phyloP scores from a whole-genome alignment of 2,329 filamentous ascomycete species.

The Neonectria punicea region DNA sequence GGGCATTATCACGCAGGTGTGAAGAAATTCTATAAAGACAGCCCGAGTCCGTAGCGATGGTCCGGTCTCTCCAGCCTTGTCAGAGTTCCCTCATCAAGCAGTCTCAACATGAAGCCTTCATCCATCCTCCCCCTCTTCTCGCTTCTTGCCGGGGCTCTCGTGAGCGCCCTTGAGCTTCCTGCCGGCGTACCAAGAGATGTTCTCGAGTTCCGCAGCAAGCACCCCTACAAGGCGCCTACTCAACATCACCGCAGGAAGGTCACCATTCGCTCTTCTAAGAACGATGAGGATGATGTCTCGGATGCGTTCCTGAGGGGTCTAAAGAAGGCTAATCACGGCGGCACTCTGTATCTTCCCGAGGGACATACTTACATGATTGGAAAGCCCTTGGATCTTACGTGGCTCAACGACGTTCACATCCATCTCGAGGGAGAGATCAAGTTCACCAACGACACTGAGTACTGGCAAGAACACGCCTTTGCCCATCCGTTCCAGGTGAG shows the following conservation, averaged over 20 bases:
- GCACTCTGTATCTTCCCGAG: conserved; percentile 36
- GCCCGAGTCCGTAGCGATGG: not conserved
- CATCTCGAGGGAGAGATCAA: conserved; percentile 42
- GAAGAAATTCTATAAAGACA: not conserved
- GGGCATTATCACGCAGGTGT: not conserved
- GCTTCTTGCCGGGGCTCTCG: conserved; percentile 33
- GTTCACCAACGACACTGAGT: conserved; percentile 39
- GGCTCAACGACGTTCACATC: conserved; percentile 37
- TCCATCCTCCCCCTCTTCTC: conserved; percentile 31
- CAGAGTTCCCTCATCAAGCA: not conserved
- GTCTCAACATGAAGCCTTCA: conserved; percentile 36
- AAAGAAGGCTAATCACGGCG: conserved; percentile 37
- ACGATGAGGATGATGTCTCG: conserved; percentile 36
- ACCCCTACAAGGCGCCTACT: conserved; percentile 30
- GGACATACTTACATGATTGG: conserved; percentile 39
- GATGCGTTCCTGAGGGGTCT: conserved; percentile 36
- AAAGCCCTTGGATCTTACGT: conserved; percentile 39
- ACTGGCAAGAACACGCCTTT: conserved; percentile 39
- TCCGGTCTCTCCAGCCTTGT: not conserved
- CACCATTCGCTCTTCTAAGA: conserved; percentile 35
- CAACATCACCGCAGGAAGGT: conserved; percentile 29
- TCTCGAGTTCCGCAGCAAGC: conserved; percentile 38
- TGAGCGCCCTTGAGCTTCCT: conserved; percentile 36
- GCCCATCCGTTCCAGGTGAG: conserved; percentile 39
- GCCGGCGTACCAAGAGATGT: conserved; percentile 39